These are phyloP conservation scores for Endoconidiophora polonica DNA, from an alignment of 2,329 filamentous ascomycete genomes.

Conservation along the genomic window DNA sequence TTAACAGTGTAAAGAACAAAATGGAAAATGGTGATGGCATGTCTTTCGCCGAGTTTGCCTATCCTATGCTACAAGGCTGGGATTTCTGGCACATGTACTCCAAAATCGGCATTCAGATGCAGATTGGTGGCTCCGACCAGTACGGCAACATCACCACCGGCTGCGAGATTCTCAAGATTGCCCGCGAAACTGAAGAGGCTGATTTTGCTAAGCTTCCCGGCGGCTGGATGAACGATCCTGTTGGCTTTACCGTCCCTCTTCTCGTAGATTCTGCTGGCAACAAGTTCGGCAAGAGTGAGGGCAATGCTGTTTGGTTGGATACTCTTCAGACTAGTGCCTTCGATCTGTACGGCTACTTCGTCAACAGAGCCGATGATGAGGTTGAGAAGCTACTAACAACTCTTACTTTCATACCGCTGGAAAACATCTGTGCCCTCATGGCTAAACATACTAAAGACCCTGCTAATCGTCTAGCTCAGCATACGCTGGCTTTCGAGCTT, in stretches of 20 bases:
- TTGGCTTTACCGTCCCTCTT: conserved; percentile 82
- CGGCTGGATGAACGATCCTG: conserved; percentile 38
- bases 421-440: conserved; percentile 53
- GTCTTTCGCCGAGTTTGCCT: conserved; percentile 85
- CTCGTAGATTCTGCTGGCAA: conserved; percentile 69
- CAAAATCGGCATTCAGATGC: conserved; percentile 53
- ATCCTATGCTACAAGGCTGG: conserved; percentile 87
- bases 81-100: conserved; percentile 84
- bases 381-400: conserved; percentile 70
- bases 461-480: conserved; percentile 61
- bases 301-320: conserved; percentile 90
- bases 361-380: conserved; percentile 65
- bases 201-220: conserved; percentile 24
- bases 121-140: conserved; percentile 91
- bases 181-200: conserved; percentile 41
- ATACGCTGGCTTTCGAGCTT: conserved; percentile 67
- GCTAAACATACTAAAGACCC: conserved; percentile 49
- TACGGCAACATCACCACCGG: conserved; percentile 91
- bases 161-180: conserved; percentile 66
- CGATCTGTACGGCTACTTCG: conserved; percentile 81
- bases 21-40: conserved; percentile 79
- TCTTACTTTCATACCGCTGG: conserved; percentile 71
- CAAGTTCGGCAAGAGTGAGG: conserved; percentile 90
- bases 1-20: conserved; percentile 53
- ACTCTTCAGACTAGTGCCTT: conserved; percentile 62